Conservation (phyloP, 306 rosid genomes). For the Alnus glutinosa region DNA sequence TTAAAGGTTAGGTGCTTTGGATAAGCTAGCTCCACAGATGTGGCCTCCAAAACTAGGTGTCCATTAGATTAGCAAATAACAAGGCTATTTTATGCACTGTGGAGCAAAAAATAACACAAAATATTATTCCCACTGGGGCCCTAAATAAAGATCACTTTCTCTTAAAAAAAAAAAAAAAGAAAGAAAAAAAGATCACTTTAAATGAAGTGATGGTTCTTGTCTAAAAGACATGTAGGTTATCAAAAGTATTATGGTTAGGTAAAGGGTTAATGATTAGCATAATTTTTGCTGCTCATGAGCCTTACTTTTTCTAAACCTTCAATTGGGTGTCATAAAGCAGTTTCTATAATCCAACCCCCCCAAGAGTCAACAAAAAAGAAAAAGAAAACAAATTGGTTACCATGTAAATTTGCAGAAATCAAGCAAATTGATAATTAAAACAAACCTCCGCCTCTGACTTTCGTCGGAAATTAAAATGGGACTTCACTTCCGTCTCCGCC, state of each 20-base stretch:
- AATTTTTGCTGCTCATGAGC: neutral
- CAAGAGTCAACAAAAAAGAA: too few species aligned
- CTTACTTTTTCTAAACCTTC: neutral
- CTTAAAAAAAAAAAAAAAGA: too few species aligned
- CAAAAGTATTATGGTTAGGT: neutral
- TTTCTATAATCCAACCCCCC: neutral
- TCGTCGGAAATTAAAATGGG: too few species aligned
- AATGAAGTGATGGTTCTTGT: constrained; percentile 4
- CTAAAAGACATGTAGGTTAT: neutral
- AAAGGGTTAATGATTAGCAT: neutral
- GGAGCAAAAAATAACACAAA: neutral
- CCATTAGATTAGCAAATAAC: neutral
- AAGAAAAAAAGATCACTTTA: neutral
- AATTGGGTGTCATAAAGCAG: neutral
- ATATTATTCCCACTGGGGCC: neutral
- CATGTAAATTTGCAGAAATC: neutral
- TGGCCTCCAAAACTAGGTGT: neutral
- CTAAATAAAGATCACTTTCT: constrained; percentile 5
- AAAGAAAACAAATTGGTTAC: neutral
- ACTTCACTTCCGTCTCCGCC: too few species aligned
- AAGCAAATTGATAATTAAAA: neutral
- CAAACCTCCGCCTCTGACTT: too few species aligned
- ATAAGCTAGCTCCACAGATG: neutral
- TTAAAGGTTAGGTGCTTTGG: constrained; percentile 25
- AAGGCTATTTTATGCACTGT: neutral